phyloP scores from a whole-genome alignment of 148 eudicot genomes.

The Linanthus parryae region DNA sequence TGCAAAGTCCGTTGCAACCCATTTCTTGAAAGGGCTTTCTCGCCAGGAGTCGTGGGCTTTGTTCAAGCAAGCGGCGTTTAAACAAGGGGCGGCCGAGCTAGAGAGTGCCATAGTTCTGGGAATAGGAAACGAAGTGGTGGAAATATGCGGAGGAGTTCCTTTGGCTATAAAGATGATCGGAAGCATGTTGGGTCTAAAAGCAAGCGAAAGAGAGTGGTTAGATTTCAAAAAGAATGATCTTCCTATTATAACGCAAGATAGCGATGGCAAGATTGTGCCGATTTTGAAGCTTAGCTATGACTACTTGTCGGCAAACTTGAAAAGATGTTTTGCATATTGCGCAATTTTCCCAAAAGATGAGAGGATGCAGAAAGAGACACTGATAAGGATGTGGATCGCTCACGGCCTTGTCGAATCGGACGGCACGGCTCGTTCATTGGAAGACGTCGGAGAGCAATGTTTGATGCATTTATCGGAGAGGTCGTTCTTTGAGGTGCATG shows the following conservation, averaged over 20 bases:
- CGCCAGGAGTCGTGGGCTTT: neutral
- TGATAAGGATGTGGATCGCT: neutral
- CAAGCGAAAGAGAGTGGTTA: neutral
- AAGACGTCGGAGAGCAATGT: neutral
- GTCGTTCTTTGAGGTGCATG: slow-evolving; percentile 3
- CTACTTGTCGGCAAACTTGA: neutral
- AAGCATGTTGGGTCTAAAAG: neutral
- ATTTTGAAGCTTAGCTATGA: slow-evolving; percentile 5
- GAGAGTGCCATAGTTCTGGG: too few relatives aligned
- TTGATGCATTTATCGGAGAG: neutral
- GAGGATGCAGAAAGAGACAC: neutral
- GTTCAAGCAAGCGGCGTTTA: neutral
- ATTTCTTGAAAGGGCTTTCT: neutral
- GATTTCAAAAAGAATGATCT: neutral
- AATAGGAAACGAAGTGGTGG: neutral
- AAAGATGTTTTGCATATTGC: slow-evolving; percentile 1
- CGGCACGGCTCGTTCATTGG: neutral
- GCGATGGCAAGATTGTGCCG: neutral
- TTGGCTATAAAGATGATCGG: neutral
- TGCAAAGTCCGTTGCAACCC: neutral
- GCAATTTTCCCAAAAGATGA: neutral
- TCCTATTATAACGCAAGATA: neutral
- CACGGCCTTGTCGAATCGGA: neutral
- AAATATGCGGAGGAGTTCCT: slow-evolving; percentile 9
- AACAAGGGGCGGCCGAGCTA: neutral